Percentiles rank a stretch among this genome's conserved stretches.
Evolutionary conservation across 163 green algal genomes (phyloP).

Genomic region (Scenedesmus sp.): DNA sequence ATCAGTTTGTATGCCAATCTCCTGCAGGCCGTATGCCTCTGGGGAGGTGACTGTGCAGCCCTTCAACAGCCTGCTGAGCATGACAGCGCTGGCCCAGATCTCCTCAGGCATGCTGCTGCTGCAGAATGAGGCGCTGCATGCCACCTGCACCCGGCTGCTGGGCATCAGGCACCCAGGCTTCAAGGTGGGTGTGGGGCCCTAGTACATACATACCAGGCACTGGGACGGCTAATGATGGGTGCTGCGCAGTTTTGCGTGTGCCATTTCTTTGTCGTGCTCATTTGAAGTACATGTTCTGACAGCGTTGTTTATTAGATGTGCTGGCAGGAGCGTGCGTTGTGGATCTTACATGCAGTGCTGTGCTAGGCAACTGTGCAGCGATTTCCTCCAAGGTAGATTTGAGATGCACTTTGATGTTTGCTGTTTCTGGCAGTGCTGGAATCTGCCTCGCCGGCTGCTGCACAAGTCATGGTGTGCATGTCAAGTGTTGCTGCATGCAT

Average conservation of each 20-base stretch:
- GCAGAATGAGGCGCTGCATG: slow-evolving; percentile 75
- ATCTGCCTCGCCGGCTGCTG: not conserved
- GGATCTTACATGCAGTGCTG: not conserved
- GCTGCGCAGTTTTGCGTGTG: no score
- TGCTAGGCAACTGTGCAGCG: not conserved
- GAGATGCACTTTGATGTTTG: not conserved
- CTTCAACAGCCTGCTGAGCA: slow-evolving; percentile 89
- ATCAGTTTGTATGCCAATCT: not conserved
- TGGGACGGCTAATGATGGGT: not conserved
- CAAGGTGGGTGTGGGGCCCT: slow-evolving; percentile 35
- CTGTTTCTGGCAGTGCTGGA: not conserved
- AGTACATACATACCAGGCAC: no score
- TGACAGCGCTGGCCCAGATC: slow-evolving; percentile 69
- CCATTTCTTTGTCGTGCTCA: not conserved
- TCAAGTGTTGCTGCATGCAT: not conserved
- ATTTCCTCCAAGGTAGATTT: no score
- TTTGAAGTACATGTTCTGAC: not conserved
- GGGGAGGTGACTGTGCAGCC: slow-evolving; percentile 88
- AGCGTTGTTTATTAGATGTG: not conserved
- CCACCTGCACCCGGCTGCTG: slow-evolving; percentile 62
- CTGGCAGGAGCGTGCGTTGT: not conserved
- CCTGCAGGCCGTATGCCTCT: slow-evolving; percentile 76
- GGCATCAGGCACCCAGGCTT: slow-evolving; percentile 70
- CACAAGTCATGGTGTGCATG: not conserved
- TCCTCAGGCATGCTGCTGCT: slow-evolving; percentile 75